Conservation (phyloP, 805 yeast species). For the Pichia membranifaciens region DNA sequence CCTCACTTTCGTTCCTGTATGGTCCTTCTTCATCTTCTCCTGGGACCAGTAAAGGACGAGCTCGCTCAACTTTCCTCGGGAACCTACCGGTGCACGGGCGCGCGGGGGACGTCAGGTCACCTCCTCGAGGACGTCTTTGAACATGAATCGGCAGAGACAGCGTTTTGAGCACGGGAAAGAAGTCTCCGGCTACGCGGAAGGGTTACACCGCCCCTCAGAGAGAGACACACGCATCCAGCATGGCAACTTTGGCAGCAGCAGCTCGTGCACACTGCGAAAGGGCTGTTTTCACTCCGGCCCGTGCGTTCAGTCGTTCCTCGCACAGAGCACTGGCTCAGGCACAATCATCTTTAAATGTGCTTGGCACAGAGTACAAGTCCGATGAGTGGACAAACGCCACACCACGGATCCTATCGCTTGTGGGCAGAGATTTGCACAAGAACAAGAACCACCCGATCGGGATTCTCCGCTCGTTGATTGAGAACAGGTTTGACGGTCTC, state of each 20-base stretch:
- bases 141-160: too few relatives aligned
- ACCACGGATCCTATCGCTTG: slow-evolving; percentile 57
- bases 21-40: too few relatives aligned
- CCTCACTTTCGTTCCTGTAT: too few relatives aligned
- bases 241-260: not conserved
- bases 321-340: not conserved
- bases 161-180: too few relatives aligned
- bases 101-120: too few relatives aligned
- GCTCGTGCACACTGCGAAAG: not conserved
- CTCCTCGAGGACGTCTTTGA: too few relatives aligned
- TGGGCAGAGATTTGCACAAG: slow-evolving; percentile 69
- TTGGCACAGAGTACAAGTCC: slow-evolving; percentile 46
- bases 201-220: too few relatives aligned
- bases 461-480: slow-evolving; percentile 69
- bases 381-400: slow-evolving; percentile 88
- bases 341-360: slow-evolving; percentile 28
- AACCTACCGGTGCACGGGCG: too few relatives aligned
- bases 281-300: not conserved
- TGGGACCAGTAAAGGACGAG: too few relatives aligned
- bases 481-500: slow-evolving; percentile 53
- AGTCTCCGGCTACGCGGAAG: too few relatives aligned
- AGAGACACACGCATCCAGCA: not conserved
- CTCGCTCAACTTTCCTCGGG: too few relatives aligned
- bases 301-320: not conserved
- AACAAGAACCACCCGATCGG: slow-evolving; percentile 84